These are phyloP conservation scores for Penicillium sp. DNA, from an alignment of 2,329 filamentous ascomycete genomes.

Conservation along the genomic window DNA sequence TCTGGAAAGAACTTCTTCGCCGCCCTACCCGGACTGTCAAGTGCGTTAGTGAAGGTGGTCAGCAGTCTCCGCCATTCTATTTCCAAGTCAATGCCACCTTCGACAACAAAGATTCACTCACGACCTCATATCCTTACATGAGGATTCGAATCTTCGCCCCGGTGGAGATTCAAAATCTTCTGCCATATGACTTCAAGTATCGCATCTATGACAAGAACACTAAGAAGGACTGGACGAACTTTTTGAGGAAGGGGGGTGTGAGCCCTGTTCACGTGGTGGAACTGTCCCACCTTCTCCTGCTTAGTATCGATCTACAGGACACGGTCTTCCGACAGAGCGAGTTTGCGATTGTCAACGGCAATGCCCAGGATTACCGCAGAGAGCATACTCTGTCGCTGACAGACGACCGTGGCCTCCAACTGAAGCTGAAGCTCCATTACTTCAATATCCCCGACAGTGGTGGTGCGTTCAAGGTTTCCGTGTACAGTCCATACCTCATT, in stretches of 20 bases:
- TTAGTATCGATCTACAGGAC: conserved; percentile 97
- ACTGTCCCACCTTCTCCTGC: conserved; percentile 85
- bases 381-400: conserved; percentile 81
- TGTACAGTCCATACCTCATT: conserved; percentile 93
- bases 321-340: conserved; percentile 93
- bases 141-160: conserved; percentile 87
- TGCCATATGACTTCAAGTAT: conserved; percentile 99
- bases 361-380: conserved; percentile 81
- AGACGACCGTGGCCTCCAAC: conserved; percentile 77
- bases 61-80: conserved; percentile 81
- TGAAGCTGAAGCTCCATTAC: conserved; percentile 88
- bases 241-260: conserved; percentile 91
- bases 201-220: conserved; percentile 98
- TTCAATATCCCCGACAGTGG: conserved; percentile 87
- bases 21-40: conserved; percentile 83
- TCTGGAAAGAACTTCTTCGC: conserved; percentile 90
- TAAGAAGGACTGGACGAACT: conserved; percentile 98
- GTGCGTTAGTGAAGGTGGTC: conserved; percentile 82
- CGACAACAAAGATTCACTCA: conserved; percentile 81
- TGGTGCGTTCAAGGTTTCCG: conserved; percentile 91
- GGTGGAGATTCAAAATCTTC: conserved; percentile 88
- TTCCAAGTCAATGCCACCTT: conserved; percentile 92
- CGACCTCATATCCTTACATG: conserved; percentile 92
- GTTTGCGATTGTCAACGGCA: conserved; percentile 95
- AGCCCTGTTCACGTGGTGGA: conserved; percentile 98